A percentile compares a stretch with the other conserved stretches of the same genome.
Conservation (phyloP, 768 basidiomycete genomes). For the Phaeotremella fagi region DNA sequence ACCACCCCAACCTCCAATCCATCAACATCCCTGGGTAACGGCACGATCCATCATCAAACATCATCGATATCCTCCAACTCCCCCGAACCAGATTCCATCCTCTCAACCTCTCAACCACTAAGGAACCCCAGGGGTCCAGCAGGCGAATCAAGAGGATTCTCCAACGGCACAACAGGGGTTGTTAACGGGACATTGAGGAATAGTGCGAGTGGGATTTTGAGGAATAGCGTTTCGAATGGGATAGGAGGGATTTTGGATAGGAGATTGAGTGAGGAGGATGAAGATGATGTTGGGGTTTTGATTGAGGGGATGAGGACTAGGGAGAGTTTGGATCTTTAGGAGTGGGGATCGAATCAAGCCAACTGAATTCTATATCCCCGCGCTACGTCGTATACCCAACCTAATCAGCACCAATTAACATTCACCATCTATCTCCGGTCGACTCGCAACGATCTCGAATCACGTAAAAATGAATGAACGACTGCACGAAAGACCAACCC, state of each 20-base stretch:
- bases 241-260: slow-evolving; percentile 5
- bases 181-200: slow-evolving; percentile 11
- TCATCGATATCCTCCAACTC: neutral
- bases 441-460: too few species aligned
- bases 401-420: too few species aligned
- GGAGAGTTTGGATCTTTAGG: slow-evolving; percentile 31
- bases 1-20: neutral
- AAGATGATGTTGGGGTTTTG: slow-evolving; percentile 1
- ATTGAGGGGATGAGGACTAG: slow-evolving; percentile 30
- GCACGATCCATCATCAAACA: neutral
- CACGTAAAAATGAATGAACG: too few species aligned
- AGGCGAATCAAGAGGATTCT: slow-evolving; percentile 40
- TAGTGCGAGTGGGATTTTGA: slow-evolving; percentile 5
- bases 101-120: slow-evolving; percentile 15
- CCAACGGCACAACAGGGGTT: too few species aligned
- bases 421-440: too few species aligned
- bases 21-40: neutral
- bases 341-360: too few species aligned
- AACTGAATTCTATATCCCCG: too few species aligned
- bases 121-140: slow-evolving; percentile 44
- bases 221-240: slow-evolving; percentile 1
- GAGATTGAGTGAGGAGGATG: slow-evolving; percentile 20
- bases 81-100: neutral
- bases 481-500: too few species aligned
- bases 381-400: too few species aligned